phyloP scores from a whole-genome alignment of 2,329 filamentous ascomycete species.

The Cladosporium sp. region DNA sequence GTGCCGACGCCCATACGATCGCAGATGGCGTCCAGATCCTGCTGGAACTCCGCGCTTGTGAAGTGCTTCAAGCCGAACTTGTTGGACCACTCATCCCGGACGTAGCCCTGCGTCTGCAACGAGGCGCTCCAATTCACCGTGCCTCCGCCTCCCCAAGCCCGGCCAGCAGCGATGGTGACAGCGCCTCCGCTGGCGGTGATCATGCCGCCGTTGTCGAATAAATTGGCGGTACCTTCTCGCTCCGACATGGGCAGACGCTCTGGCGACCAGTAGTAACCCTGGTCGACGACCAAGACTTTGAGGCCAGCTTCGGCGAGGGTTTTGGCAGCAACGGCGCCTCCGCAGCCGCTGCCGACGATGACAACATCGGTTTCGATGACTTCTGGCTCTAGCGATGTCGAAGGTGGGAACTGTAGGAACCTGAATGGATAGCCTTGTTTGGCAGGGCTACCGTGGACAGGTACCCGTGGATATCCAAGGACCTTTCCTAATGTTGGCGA shows the following conservation, averaged over 20 bases:
- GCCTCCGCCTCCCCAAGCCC: constrained; percentile 77
- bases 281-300: constrained; percentile 73
- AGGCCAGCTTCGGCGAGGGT: constrained; percentile 71
- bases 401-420: constrained; percentile 55
- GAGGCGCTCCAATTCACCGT: constrained; percentile 77
- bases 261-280: constrained; percentile 69
- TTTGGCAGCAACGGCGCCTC: constrained; percentile 75
- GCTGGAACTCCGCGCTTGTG: constrained; percentile 65
- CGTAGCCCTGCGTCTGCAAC: constrained; percentile 64
- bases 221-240: constrained; percentile 50
- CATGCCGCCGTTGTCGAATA: constrained; percentile 65
- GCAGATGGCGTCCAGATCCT: constrained; percentile 73
- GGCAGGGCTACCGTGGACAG: constrained; percentile 48
- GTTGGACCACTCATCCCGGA: constrained; percentile 75
- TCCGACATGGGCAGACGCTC: constrained; percentile 69
- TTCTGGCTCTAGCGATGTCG: constrained; percentile 38
- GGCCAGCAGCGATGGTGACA: constrained; percentile 59
- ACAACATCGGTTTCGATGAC: constrained; percentile 73
- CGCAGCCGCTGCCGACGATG: constrained; percentile 80
- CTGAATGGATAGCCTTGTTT: constrained; percentile 48
- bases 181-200: constrained; percentile 46
- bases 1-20: constrained; percentile 68
- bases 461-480: constrained; percentile 53
- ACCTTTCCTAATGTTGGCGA: constrained; percentile 51
- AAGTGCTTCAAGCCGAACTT: constrained; percentile 64